Base-by-base conservation (phyloP, 176 grass and related monocot genomes). In the Hsuehochloa calcarea region DNA sequence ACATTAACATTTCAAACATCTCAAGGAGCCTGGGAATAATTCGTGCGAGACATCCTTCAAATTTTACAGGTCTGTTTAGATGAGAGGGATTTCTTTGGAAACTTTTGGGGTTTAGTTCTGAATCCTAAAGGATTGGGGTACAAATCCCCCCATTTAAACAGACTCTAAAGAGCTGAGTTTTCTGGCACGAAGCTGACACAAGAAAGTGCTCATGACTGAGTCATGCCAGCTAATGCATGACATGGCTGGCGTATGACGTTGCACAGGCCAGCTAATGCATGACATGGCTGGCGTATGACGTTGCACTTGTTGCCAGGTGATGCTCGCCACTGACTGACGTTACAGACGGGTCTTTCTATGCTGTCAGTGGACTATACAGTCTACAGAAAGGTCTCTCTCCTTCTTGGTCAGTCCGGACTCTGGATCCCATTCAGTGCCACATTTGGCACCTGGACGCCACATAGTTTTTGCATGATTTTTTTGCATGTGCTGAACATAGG, bases 261-360 rank as follows among this genome's bases (percentile, higher is more conserved):
- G 46, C 67, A 41, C 10, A 66, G 72, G 60, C 82, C 41, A 50
- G 41, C 50, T 45, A 45, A 10, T 45, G 43, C 43, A 10, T 10
- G 43, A 45, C 43, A 45, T 64, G 76, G 76, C 76, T 46, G 23
- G 39, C 58, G 3, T 79, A 31, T 34, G 77, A 79, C 60, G 40
- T 35, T 65, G 77, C 60, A 49, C 77, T 49, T 65, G 5, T 13
- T 14, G 77, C 26, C 17, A 65, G 77, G 25, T 65, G 77, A 79
- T 43, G 26, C 27, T 38, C 14, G 61, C 15, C 39, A 63, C n/a
- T 78, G 58, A 69, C 39, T 85, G 50, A 81, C 50, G 29, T 49
- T 75, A 60, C 87, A 85, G 34, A 58, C 75, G 77, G 87, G 75
- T 75, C 77, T 35, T 52, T 23, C 20, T 16, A 43, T 68, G 69